These are phyloP conservation scores for Aspergillus nanangensis DNA, from an alignment of 495 filamentous ascomycete genomes.

Conservation along the genomic window DNA sequence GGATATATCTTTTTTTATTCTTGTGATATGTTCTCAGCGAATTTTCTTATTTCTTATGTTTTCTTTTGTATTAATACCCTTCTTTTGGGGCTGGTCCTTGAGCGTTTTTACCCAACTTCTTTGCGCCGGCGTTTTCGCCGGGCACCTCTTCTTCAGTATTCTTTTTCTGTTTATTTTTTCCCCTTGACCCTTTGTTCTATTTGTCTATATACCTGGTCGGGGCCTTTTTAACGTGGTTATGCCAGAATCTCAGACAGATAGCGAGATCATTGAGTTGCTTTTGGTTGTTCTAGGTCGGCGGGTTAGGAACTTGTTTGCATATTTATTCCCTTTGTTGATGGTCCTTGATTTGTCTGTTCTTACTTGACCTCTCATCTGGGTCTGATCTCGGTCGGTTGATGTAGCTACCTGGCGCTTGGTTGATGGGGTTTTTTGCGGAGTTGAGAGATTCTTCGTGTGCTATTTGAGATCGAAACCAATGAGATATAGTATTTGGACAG, in stretches of 20 bases:
- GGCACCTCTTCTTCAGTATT: constrained; percentile 21
- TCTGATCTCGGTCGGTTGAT: constrained; percentile 13
- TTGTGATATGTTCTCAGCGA: constrained; percentile 20
- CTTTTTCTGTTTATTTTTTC: constrained; percentile 18
- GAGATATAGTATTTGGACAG: constrained; percentile 1
- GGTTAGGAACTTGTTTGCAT: constrained; percentile 20
- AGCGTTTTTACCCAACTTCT: constrained; percentile 27
- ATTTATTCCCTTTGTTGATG: constrained; percentile 23
- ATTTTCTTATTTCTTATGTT: constrained; percentile 18
- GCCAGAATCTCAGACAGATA: constrained; percentile 37
- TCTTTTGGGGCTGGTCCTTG: constrained; percentile 31
- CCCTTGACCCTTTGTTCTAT: constrained; percentile 16
- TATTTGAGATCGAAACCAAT: constrained; percentile 2
- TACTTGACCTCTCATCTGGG: constrained; percentile 15
- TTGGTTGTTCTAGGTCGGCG: constrained; percentile 25
- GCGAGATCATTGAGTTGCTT: constrained; percentile 28
- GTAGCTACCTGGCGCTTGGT: background rate
- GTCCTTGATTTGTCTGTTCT: constrained; percentile 16
- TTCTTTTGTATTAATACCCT: constrained; percentile 38
- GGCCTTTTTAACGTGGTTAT: constrained; percentile 38
- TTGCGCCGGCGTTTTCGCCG: constrained; percentile 30
- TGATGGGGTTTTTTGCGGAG: constrained; percentile 8
- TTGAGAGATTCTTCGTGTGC: constrained; percentile 23
- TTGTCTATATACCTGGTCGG: constrained; percentile 20
- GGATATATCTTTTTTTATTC: constrained; percentile 14